phyloP scores from a whole-genome alignment of 192 early-diverging fungal species.

The Mortierella hygrophila region DNA sequence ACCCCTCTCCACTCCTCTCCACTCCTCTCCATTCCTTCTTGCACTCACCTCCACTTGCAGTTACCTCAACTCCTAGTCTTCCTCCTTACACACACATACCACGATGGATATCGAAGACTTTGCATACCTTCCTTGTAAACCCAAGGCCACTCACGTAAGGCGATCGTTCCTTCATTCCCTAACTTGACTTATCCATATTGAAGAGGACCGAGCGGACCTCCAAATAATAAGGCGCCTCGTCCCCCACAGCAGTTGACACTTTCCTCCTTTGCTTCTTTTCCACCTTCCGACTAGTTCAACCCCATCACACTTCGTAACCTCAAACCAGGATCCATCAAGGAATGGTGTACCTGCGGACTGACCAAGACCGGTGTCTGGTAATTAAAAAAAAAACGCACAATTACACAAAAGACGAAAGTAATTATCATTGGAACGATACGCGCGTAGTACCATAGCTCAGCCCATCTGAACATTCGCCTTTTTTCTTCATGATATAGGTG shows the following conservation, averaged over 20 bases:
- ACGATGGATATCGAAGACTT: conserved; percentile 53
- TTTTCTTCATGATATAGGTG: conserved; percentile 23
- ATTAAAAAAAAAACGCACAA: neutral
- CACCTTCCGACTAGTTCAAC: conserved; percentile 25
- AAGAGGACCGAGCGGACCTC: neutral
- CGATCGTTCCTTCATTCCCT: neutral
- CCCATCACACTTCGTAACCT: conserved; percentile 46
- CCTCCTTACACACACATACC: neutral
- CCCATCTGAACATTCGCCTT: neutral
- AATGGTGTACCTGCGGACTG: conserved; percentile 51
- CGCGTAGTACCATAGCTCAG: neutral
- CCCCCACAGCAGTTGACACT: neutral
- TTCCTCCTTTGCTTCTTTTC: neutral
- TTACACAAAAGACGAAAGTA: neutral
- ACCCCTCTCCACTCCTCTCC: neutral
- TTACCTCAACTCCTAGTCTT: neutral
- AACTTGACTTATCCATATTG: neutral
- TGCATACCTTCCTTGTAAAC: conserved; percentile 36
- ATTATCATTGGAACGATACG: no score
- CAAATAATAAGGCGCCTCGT: neutral
- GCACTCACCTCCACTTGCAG: neutral
- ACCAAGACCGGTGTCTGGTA: conserved; percentile 56
- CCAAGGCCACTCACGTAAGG: conserved; percentile 48
- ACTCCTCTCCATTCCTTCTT: neutral
- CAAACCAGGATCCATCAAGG: conserved; percentile 51